phyloP scores from a whole-genome alignment of 2,329 filamentous ascomycete species.

The Chaetomium sp. region DNA sequence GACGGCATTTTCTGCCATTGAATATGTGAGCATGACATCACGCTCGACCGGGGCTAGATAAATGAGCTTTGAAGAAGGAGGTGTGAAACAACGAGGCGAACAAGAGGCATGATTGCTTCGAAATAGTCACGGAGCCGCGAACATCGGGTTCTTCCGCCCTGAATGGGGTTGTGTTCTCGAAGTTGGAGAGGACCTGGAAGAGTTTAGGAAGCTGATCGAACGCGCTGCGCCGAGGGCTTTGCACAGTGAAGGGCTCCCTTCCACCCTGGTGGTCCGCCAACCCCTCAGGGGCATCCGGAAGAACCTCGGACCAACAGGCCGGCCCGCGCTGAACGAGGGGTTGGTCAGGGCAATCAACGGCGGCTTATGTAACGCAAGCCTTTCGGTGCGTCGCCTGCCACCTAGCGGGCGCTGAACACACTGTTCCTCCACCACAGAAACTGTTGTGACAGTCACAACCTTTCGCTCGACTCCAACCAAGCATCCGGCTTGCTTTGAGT shows the following conservation, averaged over 20 bases:
- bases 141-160: not conserved
- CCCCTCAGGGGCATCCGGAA: conserved; percentile 16
- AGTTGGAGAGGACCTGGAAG: not conserved
- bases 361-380: conserved; percentile 30
- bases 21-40: not conserved
- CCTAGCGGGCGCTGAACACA: conserved; percentile 27
- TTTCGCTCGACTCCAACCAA: conserved; percentile 2
- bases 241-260: not conserved
- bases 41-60: not conserved
- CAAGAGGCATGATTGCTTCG: not conserved
- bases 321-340: conserved; percentile 15
- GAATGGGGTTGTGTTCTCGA: not conserved
- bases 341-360: not conserved
- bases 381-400: conserved; percentile 21
- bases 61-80: not conserved
- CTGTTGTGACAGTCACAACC: conserved; percentile 19
- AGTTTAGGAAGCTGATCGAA: not conserved
- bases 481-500: conserved; percentile 4
- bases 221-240: not conserved
- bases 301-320: conserved; percentile 18
- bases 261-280: not conserved
- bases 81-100: not conserved
- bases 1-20: not conserved
- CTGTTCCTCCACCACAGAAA: conserved; percentile 30
- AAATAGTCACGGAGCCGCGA: not conserved